Evolutionary conservation across 129 eudicot genomes (phyloP).

Genomic region (Flaveria trinervia): DNA sequence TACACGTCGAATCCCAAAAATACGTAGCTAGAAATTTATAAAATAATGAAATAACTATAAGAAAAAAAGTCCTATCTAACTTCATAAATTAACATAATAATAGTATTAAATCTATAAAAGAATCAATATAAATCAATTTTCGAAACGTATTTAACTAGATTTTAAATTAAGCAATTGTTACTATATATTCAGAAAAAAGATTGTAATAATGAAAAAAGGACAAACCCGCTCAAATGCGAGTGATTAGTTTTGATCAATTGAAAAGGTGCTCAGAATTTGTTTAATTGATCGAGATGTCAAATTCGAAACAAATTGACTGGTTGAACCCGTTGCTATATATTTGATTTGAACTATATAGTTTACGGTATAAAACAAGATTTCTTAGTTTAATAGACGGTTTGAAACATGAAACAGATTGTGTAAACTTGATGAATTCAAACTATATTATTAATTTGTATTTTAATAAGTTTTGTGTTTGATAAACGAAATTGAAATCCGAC

Average conservation of each 20-base stretch:
- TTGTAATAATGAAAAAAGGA: background rate
- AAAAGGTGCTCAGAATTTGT: too few species aligned
- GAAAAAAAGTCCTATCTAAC: too few species aligned
- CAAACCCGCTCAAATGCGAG: background rate
- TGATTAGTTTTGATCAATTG: background rate
- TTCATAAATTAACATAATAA: too few species aligned
- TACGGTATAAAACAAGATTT: too few species aligned
- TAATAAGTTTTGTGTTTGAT: background rate
- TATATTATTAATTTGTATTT: background rate
- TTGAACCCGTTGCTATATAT: too few species aligned
- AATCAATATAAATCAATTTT: background rate
- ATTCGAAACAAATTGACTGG: too few species aligned
- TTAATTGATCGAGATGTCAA: too few species aligned
- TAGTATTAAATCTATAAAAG: background rate
- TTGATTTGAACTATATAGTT: too few species aligned
- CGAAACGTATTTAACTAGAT: background rate
- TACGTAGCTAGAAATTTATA: background rate
- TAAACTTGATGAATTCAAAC: too few species aligned
- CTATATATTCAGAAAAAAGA: background rate
- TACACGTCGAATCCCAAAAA: background rate
- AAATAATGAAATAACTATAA: background rate
- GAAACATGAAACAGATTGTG: too few species aligned
- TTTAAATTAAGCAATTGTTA: too few species aligned
- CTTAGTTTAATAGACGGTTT: too few species aligned
- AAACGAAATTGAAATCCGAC: background rate